These are phyloP conservation scores for Aspergillus felis DNA, from an alignment of 2,329 filamentous ascomycete genomes.

Conservation along the genomic window DNA sequence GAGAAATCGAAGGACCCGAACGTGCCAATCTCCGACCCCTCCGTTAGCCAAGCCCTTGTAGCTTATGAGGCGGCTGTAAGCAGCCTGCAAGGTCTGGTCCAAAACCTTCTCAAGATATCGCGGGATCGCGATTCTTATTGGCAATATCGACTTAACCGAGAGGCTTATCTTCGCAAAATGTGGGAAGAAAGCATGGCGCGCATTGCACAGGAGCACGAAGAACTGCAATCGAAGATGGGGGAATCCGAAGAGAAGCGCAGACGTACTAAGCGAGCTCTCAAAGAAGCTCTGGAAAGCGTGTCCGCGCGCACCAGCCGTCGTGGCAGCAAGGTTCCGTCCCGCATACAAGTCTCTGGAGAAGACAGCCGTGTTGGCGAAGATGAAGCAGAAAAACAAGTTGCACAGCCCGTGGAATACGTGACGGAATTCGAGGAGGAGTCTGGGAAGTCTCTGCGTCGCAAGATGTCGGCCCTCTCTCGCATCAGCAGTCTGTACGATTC, in stretches of 20 bases:
- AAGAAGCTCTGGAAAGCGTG: constrained; percentile 70
- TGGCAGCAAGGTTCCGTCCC: constrained; percentile 28
- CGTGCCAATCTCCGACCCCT: constrained; percentile 70
- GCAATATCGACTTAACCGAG: constrained; percentile 90
- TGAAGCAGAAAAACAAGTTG: constrained; percentile 23
- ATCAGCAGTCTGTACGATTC: constrained; percentile 68
- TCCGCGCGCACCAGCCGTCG: constrained; percentile 38
- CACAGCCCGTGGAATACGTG: constrained; percentile 9
- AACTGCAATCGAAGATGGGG: constrained; percentile 79
- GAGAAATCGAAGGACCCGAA: constrained; percentile 68
- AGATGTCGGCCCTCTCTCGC: constrained; percentile 64
- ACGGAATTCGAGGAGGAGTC: constrained; percentile 4
- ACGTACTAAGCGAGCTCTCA: constrained; percentile 81
- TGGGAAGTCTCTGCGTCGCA: constrained; percentile 46
- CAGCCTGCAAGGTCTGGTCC: constrained; percentile 78
- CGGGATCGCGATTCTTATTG: constrained; percentile 93
- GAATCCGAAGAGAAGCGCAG: constrained; percentile 88
- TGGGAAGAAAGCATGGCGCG: constrained; percentile 99
- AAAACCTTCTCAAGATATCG: constrained; percentile 85
- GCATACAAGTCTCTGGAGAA: constrained; percentile 32
- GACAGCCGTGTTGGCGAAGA: constrained; percentile 33
- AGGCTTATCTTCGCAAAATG: constrained; percentile 86
- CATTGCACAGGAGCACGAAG: constrained; percentile 90
- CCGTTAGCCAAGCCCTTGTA: constrained; percentile 69
- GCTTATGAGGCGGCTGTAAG: constrained; percentile 88